Evolutionary conservation across 345 rosid species (phyloP).

Genomic region (Bruguiera parviflora): DNA sequence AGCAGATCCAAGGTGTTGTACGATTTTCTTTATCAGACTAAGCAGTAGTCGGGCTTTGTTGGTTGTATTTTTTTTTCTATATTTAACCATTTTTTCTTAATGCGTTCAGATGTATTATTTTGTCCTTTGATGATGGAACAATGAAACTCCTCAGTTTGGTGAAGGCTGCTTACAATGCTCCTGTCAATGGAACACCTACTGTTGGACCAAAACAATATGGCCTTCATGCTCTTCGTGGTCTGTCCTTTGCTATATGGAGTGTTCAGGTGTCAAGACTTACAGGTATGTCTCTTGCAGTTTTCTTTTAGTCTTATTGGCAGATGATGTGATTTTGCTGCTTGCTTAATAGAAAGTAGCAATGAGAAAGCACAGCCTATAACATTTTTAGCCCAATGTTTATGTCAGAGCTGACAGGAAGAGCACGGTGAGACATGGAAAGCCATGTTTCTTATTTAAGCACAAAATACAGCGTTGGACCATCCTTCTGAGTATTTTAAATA

Average conservation of each 20-base stretch:
- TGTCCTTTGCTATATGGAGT: constrained; percentile 74
- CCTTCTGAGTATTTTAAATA: no score
- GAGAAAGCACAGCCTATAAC: not conserved
- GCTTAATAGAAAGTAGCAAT: not conserved
- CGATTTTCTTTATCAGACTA: constrained; percentile 1
- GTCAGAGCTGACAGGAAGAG: no score
- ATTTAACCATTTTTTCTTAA: constrained; percentile 9
- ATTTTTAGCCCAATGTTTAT: no score
- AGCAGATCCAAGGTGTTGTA: constrained; percentile 63
- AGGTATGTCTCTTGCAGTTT: constrained; percentile 35
- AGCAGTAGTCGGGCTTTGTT: not conserved
- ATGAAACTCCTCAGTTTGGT: constrained; percentile 65
- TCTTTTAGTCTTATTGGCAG: not conserved
- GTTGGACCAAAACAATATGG: constrained; percentile 66
- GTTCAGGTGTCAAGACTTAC: constrained; percentile 77
- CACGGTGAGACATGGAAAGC: no score
- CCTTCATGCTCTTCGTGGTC: constrained; percentile 52
- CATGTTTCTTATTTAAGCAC: no score
- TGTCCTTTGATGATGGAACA: constrained; percentile 78
- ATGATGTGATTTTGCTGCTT: not conserved
- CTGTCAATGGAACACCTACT: constrained; percentile 62
- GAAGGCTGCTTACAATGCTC: constrained; percentile 73
- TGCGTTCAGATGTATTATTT: constrained; percentile 54
- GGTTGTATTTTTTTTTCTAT: constrained; percentile 4
- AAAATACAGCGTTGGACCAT: no score